These are phyloP conservation scores for Xylariaceae sp. DNA, from an alignment of 2,329 filamentous ascomycete genomes.

Conservation along the genomic window DNA sequence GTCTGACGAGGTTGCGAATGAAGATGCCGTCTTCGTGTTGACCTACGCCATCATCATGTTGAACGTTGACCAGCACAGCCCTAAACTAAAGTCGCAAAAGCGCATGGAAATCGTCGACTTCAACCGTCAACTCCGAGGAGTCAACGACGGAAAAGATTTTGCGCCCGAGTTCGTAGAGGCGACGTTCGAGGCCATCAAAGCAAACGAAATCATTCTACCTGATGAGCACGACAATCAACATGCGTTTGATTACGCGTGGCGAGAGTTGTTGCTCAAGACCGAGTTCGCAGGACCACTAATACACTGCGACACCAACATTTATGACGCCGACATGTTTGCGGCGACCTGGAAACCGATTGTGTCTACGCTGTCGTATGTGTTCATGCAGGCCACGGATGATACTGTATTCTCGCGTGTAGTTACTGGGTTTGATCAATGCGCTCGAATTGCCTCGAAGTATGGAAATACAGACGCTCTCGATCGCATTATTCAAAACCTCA, in stretches of 20 bases:
- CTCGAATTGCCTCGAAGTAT: constrained; percentile 85
- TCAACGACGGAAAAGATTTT: constrained; percentile 85
- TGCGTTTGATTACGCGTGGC: constrained; percentile 97
- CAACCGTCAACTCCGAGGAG: constrained; percentile 81
- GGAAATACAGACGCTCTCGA: constrained; percentile 82
- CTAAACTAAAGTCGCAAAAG: constrained; percentile 73
- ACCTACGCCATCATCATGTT: constrained; percentile 97
- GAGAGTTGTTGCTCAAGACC: constrained; percentile 84
- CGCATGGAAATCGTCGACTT: constrained; percentile 87
- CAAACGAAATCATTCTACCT: constrained; percentile 91
- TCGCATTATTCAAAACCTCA: constrained; percentile 85
- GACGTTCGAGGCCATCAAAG: constrained; percentile 89
- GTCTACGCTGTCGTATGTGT: constrained; percentile 93
- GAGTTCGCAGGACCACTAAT: constrained; percentile 70
- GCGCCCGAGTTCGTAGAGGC: constrained; percentile 75
- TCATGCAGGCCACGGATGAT: constrained; percentile 97
- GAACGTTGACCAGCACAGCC: constrained; percentile 96
- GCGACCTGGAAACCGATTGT: constrained; percentile 95
- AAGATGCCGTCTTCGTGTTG: constrained; percentile 84
- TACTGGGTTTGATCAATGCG: constrained; percentile 93
- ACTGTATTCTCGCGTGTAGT: constrained; percentile 91
- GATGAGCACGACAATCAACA: constrained; percentile 97
- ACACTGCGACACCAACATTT: constrained; percentile 87
- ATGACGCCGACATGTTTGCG: constrained; percentile 96
- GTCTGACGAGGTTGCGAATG: constrained; percentile 73